Evolutionary conservation across 129 eudicot genomes (phyloP), one percentile per base, ranked within the genome.

Genomic region (Helianthus tuberosus): DNA sequence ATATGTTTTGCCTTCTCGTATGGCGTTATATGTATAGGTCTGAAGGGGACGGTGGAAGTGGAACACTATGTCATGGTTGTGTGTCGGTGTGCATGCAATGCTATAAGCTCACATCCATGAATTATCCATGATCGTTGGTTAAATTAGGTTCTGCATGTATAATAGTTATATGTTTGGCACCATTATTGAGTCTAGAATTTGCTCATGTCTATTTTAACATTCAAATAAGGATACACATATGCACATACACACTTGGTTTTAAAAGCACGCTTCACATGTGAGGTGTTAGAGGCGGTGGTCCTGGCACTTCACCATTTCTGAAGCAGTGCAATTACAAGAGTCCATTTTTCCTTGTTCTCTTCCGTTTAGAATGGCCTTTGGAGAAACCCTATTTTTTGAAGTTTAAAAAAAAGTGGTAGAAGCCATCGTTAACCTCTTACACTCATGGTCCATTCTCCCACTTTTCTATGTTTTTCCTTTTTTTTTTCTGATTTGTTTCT

Each of bases 151-250:
- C 59, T 53, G 59, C 11, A 15, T 8, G 14, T 36, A 11, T 35
- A 41, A 41, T 63, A 36, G 9, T 38, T 38, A 8, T 64, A 64
- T 8, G 65, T 64, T 38, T 64, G 32, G 43, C 68, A 36, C 67
- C 67, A 13, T 62, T 62, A 35, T 3, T 35, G 23, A 35, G 20
- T 27, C 17, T 57, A 20, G 46, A 11, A 5, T 35, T 1, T 61
- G 66, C 25, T 14, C 39, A 46, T 66, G 39, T 27, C 23, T n/a
- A 48, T 47, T 17, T 13, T 46, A 47, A 5, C 29, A 49, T 49
- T 68, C 14, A 49, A 29, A 14, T 49, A 25, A 25, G 29, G 29
- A 25, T 25, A 2, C 2, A 20, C 23, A 20, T 20, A 20, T 20
- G 23, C 23, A 20, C 23, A 27, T 27, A 27, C 32, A 27, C 32